phyloP scores from a whole-genome alignment of 192 early-diverging fungal genomes.

The Phlyctochytrium planicorne region DNA sequence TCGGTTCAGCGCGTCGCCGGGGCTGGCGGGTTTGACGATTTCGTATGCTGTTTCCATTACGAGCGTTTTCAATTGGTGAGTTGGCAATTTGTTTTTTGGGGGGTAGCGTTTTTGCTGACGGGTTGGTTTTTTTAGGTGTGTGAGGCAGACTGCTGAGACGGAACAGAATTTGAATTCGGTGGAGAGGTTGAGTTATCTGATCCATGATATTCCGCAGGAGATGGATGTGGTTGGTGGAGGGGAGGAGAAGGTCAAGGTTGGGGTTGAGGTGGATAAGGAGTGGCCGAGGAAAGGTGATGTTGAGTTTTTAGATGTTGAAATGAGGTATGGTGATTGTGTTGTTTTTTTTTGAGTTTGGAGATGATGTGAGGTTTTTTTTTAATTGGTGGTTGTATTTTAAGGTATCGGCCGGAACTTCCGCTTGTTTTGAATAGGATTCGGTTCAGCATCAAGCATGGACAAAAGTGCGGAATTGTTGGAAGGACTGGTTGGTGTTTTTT shows the following conservation, averaged over 20 bases:
- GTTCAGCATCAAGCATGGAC: conserved; percentile 21
- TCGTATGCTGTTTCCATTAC: conserved; percentile 45
- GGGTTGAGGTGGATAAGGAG: conserved; percentile 32
- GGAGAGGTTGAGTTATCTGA: conserved; percentile 10
- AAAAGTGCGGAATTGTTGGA: conserved; percentile 45
- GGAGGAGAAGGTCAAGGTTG: conserved; percentile 29
- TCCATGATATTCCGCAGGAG: conserved; percentile 1
- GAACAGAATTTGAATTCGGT: conserved; percentile 36
- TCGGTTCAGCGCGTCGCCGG: conserved; percentile 26
- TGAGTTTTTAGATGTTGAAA: conserved; percentile 17
- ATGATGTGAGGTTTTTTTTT: background rate
- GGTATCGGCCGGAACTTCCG: conserved; percentile 54
- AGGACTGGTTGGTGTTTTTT: conserved; percentile 35
- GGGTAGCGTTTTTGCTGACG: background rate
- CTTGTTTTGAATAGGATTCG: conserved; percentile 24
- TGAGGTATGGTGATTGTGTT: conserved; percentile 15
- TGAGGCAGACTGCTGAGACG: conserved; percentile 52
- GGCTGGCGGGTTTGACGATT: conserved; percentile 19
- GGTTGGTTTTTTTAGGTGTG: conserved; percentile 20
- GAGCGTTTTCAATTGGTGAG: conserved; percentile 58
- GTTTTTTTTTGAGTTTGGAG: background rate
- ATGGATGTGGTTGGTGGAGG: background rate
- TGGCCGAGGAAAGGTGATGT: conserved; percentile 26
- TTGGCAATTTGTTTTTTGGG: background rate
- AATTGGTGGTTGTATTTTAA: too few relatives aligned